These are phyloP conservation scores for Hevea brasiliensis DNA, from an alignment of 345 rosid species.

Conservation along the genomic window DNA sequence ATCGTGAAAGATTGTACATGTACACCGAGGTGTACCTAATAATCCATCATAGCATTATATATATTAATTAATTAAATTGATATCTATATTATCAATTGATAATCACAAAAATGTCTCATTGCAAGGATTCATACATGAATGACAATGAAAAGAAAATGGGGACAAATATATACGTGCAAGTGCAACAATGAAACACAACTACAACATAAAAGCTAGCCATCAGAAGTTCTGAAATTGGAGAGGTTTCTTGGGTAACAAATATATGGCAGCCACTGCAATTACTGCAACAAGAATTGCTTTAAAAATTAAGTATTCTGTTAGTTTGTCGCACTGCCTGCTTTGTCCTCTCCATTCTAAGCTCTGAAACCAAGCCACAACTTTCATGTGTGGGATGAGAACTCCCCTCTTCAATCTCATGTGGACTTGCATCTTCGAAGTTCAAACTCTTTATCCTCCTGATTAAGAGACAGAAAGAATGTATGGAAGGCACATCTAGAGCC, in stretches of 20 bases:
- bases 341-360: not conserved
- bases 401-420: conserved; percentile 5
- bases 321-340: conserved; percentile 6
- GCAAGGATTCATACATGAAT: conserved; percentile 7
- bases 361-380: conserved; percentile 7
- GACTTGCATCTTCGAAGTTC: conserved; percentile 13
- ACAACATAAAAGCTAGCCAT: conserved; percentile 4
- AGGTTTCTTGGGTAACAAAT: conserved; percentile 15
- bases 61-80: too few relatives aligned
- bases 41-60: too few relatives aligned
- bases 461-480: not conserved
- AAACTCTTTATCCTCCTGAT: conserved; percentile 39
- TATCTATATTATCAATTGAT: too few relatives aligned
- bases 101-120: not conserved
- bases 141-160: not conserved
- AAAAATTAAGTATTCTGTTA: not conserved
- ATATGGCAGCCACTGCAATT: conserved; percentile 20
- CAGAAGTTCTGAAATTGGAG: conserved; percentile 14
- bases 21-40: too few relatives aligned
- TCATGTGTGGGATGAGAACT: conserved; percentile 6
- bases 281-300: conserved; percentile 26
- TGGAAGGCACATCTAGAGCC: not conserved
- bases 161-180: not conserved
- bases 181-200: not conserved
- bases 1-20: too few relatives aligned